phyloP scores from a whole-genome alignment of 768 basidiomycete genomes.

The Collybia sordida region DNA sequence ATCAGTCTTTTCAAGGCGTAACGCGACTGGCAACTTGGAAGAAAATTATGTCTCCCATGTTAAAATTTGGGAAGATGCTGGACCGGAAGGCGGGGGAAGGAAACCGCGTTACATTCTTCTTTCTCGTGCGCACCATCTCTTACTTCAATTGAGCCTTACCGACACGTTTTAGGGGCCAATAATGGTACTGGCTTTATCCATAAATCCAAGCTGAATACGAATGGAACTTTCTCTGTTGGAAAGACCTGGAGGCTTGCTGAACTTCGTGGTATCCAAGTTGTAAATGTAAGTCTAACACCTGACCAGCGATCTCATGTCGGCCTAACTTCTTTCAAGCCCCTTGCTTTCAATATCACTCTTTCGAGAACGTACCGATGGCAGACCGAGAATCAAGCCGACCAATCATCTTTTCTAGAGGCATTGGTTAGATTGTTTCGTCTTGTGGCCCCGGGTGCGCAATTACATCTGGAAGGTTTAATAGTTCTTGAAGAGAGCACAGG shows the following conservation, averaged over 20 bases:
- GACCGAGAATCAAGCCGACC: conserved; percentile 75
- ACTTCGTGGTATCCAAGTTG: conserved; percentile 75
- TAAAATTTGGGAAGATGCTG: conserved; percentile 92
- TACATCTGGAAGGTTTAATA: conserved; percentile 61
- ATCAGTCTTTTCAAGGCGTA: conserved; percentile 80
- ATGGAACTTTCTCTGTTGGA: conserved; percentile 93
- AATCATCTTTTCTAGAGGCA: conserved; percentile 67
- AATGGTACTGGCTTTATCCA: conserved; percentile 76
- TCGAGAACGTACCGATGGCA: conserved; percentile 91
- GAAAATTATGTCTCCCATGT: conserved; percentile 86
- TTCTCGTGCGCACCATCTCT: conserved; percentile 63
- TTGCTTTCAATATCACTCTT: conserved; percentile 77
- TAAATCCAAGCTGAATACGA: conserved; percentile 96
- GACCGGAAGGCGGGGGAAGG: conserved; percentile 60
- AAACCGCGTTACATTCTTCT: conserved; percentile 92
- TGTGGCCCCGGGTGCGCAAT: conserved; percentile 40
- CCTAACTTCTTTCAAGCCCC: conserved; percentile 41
- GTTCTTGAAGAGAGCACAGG: conserved; percentile 36
- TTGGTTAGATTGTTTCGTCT: conserved; percentile 61
- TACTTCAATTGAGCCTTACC: conserved; percentile 2
- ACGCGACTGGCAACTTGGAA: conserved; percentile 59
- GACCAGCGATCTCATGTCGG: conserved; percentile 3
- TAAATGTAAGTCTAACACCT: conserved; percentile 52
- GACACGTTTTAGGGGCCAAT: conserved; percentile 46
- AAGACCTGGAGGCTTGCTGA: conserved; percentile 93